Conservation (phyloP, 495 filamentous ascomycete genomes). For the Polyplosphaeria fusca region DNA sequence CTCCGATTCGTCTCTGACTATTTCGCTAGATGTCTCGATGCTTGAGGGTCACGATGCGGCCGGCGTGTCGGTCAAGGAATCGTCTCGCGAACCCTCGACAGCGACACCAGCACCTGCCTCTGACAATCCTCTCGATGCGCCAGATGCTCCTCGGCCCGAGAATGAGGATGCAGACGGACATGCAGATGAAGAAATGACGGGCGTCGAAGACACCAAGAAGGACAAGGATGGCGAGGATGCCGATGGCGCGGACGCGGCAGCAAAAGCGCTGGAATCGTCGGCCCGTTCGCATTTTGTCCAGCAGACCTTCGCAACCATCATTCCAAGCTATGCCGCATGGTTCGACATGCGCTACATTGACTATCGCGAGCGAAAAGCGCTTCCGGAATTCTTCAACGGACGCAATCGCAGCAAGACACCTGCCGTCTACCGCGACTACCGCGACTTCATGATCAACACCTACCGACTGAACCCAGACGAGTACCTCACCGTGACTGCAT, state of each 20-base stretch:
- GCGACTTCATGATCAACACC: conserved; percentile 99
- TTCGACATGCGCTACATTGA: conserved; percentile 96
- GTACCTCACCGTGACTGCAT: conserved; percentile 97
- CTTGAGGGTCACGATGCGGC: conserved; percentile 36
- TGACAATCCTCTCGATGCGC: conserved; percentile 84
- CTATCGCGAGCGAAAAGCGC: conserved; percentile 80
- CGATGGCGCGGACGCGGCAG: conserved; percentile 42
- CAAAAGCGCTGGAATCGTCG: conserved; percentile 76
- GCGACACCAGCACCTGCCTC: conserved; percentile 57
- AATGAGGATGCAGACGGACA: conserved; percentile 56
- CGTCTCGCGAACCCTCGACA: conserved; percentile 50
- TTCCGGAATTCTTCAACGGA: conserved; percentile 97
- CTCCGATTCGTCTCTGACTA: neutral
- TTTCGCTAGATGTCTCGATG: conserved; percentile 49
- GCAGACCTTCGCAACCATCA: conserved; percentile 89
- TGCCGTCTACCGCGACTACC: conserved; percentile 97
- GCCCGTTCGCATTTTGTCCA: conserved; percentile 86
- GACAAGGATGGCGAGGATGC: conserved; percentile 45
- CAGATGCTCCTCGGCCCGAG: conserved; percentile 69
- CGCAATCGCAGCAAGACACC: conserved; percentile 97
- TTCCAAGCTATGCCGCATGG: conserved; percentile 95
- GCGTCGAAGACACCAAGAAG: conserved; percentile 59
- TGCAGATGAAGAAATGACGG: conserved; percentile 86
- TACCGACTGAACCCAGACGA: conserved; percentile 93
- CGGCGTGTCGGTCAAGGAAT: conserved; percentile 10